Base-by-base conservation (phyloP, 2,329 filamentous ascomycete species). In the Fusarium annulatum region DNA sequence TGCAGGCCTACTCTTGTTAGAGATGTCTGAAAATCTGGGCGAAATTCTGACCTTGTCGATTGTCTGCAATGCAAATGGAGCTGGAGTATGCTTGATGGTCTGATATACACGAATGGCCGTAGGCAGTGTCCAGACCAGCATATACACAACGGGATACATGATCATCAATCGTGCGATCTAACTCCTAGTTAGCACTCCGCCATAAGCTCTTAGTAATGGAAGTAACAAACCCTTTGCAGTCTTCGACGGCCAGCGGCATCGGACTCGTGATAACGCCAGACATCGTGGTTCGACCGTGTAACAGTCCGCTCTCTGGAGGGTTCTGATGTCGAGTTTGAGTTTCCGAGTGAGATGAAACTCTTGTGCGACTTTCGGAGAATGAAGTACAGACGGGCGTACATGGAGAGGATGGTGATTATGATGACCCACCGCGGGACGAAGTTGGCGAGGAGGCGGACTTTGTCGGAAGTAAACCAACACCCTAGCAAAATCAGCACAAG, bases 131-230 rank as follows among this genome's bases (percentile, higher is more conserved):
- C 55, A 58, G 3, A 58, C 30, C 3, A 58, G n/a, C 55, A 58
- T 48, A 14, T 58, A 58, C 4, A 58, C 39, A 12, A 58, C 9
- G 2, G 55, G 55, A 33, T 58, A 58, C 39, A 58, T 58, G 3
- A 48, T 23, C 55, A 58, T 58, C 2, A 58, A 33, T 16, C 55
- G 12, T 2, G 55, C 55, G 18, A 58, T 58, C 55, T 46, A 34
- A 7, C 8, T 23, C 11, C 7, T 2, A 2, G 11, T 51, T 7
- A 51, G n/a, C 8, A 5, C 5, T 7, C 11, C 2, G 3, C 3
- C 11, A 2, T 19, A 2, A 3, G 1, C 2, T 14, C 0, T 23
- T 5, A 34, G 5, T 0, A 19, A 12, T 16, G 4, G 3, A 15
- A 18, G 5, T 5, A 3, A n/a, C 41, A 26, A 7, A 58, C 55